A percentile compares a stretch with the other conserved stretches of the same genome.
Conservation (phyloP, 768 basidiomycete genomes). For the Exsudoporus frostii region DNA sequence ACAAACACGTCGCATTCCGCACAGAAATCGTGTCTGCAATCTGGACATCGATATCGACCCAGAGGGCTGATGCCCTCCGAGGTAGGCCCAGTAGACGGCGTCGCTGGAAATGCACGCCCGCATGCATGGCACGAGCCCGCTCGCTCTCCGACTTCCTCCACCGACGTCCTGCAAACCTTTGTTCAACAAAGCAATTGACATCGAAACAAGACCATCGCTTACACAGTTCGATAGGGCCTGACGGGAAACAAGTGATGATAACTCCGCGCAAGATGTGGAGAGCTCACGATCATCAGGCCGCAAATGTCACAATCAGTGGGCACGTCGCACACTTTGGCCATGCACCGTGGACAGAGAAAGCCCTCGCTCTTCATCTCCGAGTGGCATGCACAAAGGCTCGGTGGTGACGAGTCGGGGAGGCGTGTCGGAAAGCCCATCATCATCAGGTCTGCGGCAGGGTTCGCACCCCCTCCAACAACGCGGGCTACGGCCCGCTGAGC, state of each 20-base stretch:
- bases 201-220: slow-evolving; percentile 34
- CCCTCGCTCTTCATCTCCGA: slow-evolving; percentile 89
- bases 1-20: slow-evolving; percentile 95
- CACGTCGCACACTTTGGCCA: slow-evolving; percentile 92
- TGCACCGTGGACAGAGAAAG: slow-evolving; percentile 92
- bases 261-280: slow-evolving; percentile 94
- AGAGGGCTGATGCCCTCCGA: slow-evolving; percentile 75
- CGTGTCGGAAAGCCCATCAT: slow-evolving; percentile 99
- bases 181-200: slow-evolving; percentile 2
- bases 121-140: slow-evolving; percentile 71
- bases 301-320: slow-evolving; percentile 98
- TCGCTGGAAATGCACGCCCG: slow-evolving; percentile 61
- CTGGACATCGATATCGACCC: slow-evolving; percentile 86
- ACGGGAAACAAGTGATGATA: slow-evolving; percentile 97
- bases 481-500: slow-evolving; percentile 64
- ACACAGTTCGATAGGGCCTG: slow-evolving; percentile 80
- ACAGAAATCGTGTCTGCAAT: slow-evolving; percentile 86
- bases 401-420: slow-evolving; percentile 77
- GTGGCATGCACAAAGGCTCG: slow-evolving; percentile 90
- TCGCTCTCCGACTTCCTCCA: slow-evolving; percentile 37
- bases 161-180: slow-evolving; percentile 33
- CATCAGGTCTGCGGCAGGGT: slow-evolving; percentile 86
- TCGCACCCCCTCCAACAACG: slow-evolving; percentile 42
- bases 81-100: slow-evolving; percentile 34
- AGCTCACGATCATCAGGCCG: slow-evolving; percentile 95